phyloP scores from a whole-genome alignment of 1,284 basidiomycete species.

The Fistulinella cinereoalba region DNA sequence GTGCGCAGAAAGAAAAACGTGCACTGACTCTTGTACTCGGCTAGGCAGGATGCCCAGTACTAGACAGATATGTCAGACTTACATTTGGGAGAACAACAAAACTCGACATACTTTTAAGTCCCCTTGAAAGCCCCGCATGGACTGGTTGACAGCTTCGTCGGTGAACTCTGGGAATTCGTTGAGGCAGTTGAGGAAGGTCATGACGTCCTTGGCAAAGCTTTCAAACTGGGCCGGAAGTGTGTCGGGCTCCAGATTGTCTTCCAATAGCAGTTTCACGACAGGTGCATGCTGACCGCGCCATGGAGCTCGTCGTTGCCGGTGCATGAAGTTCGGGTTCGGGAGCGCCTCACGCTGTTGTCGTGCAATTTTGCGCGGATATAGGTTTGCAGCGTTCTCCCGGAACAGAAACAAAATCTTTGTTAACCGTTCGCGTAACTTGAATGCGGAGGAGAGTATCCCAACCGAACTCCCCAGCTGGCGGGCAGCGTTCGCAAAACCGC shows the following conservation, averaged over 20 bases:
- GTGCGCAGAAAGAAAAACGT: conserved; percentile 13
- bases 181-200: conserved; percentile 47
- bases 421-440: conserved; percentile 31
- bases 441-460: conserved; percentile 33
- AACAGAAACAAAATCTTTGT: conserved; percentile 33
- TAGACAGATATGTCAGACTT: conserved; percentile 3
- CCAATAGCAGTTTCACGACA: conserved; percentile 4
- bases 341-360: conserved; percentile 27
- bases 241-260: conserved; percentile 30
- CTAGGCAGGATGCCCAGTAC: conserved; percentile 33
- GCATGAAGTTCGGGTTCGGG: conserved; percentile 31
- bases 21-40: conserved; percentile 26
- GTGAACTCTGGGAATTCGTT: conserved; percentile 57
- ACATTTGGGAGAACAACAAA: neutral
- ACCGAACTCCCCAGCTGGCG: conserved; percentile 36
- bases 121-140: conserved; percentile 46
- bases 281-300: conserved; percentile 22
- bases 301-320: conserved; percentile 22
- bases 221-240: conserved; percentile 38
- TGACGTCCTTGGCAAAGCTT: conserved; percentile 46
- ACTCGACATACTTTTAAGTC: conserved; percentile 43
- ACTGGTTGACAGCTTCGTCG: conserved; percentile 51
- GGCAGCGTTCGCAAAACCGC: conserved; percentile 34
- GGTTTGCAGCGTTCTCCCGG: conserved; percentile 33
- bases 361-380: conserved; percentile 31